Conservation (phyloP, 768 basidiomycete genomes). For the Mycena sanguinolenta region DNA sequence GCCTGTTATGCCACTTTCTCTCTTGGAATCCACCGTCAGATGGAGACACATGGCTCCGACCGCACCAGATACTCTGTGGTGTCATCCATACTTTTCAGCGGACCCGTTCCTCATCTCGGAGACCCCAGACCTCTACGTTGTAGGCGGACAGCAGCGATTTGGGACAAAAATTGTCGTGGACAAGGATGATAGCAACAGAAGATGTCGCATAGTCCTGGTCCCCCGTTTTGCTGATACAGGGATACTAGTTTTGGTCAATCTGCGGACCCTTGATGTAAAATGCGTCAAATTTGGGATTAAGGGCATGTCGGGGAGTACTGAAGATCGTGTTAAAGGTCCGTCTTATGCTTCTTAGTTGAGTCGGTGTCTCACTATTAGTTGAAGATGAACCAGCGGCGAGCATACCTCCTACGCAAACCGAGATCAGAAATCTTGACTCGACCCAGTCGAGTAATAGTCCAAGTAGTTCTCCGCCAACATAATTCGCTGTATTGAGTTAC, state of each 20-base stretch:
- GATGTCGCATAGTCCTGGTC: constrained; percentile 82
- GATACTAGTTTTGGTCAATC: constrained; percentile 81
- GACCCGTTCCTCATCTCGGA: constrained; percentile 93
- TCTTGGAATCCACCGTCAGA: constrained; percentile 83
- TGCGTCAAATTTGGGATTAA: constrained; percentile 70
- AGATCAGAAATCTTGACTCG: background rate
- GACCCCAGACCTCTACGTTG: constrained; percentile 90
- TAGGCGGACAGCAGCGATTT: constrained; percentile 93
- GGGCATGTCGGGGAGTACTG: constrained; percentile 51
- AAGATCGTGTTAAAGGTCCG: constrained; percentile 17
- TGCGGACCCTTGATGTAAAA: constrained; percentile 80
- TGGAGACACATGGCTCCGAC: constrained; percentile 99
- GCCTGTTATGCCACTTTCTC: constrained; percentile 76
- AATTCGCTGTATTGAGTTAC: background rate
- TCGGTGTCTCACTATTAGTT: background rate
- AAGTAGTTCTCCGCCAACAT: constrained; percentile 14
- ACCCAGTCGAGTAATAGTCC: background rate
- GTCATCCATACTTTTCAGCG: constrained; percentile 88
- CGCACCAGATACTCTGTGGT: constrained; percentile 98
- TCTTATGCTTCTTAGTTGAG: background rate
- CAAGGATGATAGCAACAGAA: constrained; percentile 52
- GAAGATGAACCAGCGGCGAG: constrained; percentile 1
- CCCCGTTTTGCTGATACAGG: constrained; percentile 88
- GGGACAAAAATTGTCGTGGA: constrained; percentile 75
- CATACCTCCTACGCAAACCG: background rate